phyloP scores from a whole-genome alignment of 2,329 filamentous ascomycete species.

The Xylaria sp. region DNA sequence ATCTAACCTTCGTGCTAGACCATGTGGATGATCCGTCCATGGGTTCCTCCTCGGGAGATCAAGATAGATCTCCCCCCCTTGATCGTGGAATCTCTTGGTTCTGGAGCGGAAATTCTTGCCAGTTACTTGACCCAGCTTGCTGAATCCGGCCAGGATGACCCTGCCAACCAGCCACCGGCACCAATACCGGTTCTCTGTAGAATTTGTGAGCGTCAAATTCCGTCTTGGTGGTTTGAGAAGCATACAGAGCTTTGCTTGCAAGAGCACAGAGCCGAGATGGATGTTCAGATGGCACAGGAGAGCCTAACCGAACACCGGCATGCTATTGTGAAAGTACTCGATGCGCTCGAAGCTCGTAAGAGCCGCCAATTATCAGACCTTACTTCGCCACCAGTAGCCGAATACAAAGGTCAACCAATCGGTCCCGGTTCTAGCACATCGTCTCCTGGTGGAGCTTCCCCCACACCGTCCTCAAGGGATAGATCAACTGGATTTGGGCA shows the following conservation, averaged over 20 bases:
- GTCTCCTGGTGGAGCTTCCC: constrained; percentile 77
- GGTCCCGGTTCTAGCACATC: constrained; percentile 77
- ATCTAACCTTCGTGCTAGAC: constrained; percentile 65
- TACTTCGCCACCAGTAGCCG: constrained; percentile 67
- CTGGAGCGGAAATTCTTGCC: constrained; percentile 93
- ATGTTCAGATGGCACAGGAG: constrained; percentile 96
- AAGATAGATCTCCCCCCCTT: constrained; percentile 92
- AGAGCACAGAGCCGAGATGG: constrained; percentile 96
- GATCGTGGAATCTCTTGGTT: constrained; percentile 91
- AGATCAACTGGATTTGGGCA: constrained; percentile 84
- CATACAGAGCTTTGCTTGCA: constrained; percentile 96
- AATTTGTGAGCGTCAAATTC: constrained; percentile 96
- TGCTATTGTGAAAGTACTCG: constrained; percentile 92
- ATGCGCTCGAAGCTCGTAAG: constrained; percentile 84
- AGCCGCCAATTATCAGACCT: constrained; percentile 70
- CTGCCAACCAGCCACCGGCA: constrained; percentile 81
- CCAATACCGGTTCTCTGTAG: constrained; percentile 84
- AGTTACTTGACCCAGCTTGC: constrained; percentile 91
- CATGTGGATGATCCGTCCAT: constrained; percentile 99
- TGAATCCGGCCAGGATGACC: constrained; percentile 81
- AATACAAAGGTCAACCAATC: constrained; percentile 90
- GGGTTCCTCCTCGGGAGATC: constrained; percentile 87
- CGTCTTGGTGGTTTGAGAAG: constrained; percentile 99
- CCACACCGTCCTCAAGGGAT: constrained; percentile 76
- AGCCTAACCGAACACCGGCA: constrained; percentile 91